Evolutionary conservation across 805 yeast species (phyloP).

Genomic region (Henningerozyma blattae): DNA sequence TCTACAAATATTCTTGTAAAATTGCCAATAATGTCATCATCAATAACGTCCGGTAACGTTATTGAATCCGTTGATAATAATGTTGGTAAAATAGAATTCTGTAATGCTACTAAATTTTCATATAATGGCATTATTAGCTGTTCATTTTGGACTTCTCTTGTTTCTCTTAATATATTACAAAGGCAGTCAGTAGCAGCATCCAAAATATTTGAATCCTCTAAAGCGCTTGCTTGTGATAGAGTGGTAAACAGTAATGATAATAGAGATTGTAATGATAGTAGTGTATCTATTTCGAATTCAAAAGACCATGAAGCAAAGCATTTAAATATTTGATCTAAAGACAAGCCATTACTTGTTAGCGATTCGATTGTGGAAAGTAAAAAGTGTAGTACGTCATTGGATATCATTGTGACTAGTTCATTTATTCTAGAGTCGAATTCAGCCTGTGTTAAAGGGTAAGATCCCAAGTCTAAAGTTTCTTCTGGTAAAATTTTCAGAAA

Average conservation of each 20-base stretch:
- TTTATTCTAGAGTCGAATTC: constrained; percentile 58
- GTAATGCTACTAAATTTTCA: constrained; percentile 52
- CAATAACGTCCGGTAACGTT: constrained; percentile 36
- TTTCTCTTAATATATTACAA: constrained; percentile 69
- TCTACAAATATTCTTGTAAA: constrained; percentile 72
- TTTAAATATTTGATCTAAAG: constrained; percentile 38
- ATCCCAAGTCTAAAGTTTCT: constrained; percentile 68
- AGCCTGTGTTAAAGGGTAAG: constrained; percentile 68
- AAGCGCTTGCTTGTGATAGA: constrained; percentile 30
- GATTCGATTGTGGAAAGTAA: constrained; percentile 35
- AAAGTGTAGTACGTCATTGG: constrained; percentile 53
- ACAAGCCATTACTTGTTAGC: constrained; percentile 18
- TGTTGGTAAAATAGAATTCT: constrained; percentile 36
- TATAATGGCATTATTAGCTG: constrained; percentile 55
- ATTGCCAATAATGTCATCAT: constrained; percentile 47
- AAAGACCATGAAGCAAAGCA: constrained; percentile 85
- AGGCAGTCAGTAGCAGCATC: constrained; percentile 82
- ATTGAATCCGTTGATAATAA: constrained; percentile 6
- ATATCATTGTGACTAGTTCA: constrained; percentile 52
- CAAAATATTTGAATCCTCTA: constrained; percentile 37
- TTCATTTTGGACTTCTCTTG: constrained; percentile 59
- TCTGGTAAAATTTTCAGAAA: constrained; percentile 85
- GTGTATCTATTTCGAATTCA: constrained; percentile 65
- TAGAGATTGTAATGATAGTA: constrained; percentile 54
- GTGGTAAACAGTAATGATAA: constrained; percentile 59